phyloP scores from a whole-genome alignment of 106 monocot genomes.

The Cymbidium sinense region DNA sequence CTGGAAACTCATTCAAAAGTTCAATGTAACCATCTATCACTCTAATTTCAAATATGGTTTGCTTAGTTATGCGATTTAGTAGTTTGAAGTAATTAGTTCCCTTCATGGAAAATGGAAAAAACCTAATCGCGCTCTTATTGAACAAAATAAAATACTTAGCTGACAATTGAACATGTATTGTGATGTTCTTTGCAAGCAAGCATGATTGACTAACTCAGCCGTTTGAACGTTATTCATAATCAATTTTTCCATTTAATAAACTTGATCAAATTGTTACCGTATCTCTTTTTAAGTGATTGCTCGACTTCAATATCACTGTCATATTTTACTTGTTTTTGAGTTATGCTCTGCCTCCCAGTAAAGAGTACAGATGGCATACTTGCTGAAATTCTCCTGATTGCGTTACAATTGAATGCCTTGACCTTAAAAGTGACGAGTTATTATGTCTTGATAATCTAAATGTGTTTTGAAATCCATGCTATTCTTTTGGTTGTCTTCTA shows the following conservation, averaged over 20 bases:
- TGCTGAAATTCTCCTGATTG: too few species aligned
- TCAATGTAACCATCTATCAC: slow-evolving; percentile 48
- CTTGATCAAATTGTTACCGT: not conserved
- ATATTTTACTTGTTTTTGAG: not conserved
- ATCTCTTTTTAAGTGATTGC: not conserved
- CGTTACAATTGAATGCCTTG: too few species aligned
- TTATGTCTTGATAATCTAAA: not conserved
- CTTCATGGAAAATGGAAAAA: not conserved
- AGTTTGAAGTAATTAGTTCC: not conserved
- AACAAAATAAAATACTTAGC: not conserved
- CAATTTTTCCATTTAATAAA: not conserved
- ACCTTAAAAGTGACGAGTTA: too few species aligned
- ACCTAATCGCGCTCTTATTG: not conserved
- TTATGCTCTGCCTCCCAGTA: not conserved
- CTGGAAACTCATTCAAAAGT: slow-evolving; percentile 65
- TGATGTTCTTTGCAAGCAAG: too few species aligned
- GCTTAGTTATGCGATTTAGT: not conserved
- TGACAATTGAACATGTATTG: not conserved
- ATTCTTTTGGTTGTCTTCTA: slow-evolving; percentile 3
- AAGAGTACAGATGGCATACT: not conserved
- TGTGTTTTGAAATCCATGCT: not conserved
- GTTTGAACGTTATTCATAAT: too few species aligned
- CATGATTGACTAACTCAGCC: too few species aligned
- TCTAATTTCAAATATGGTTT: not conserved
- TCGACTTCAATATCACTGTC: not conserved